Conservation (phyloP, 306 rosid species). For the Ceratonia siliqua region DNA sequence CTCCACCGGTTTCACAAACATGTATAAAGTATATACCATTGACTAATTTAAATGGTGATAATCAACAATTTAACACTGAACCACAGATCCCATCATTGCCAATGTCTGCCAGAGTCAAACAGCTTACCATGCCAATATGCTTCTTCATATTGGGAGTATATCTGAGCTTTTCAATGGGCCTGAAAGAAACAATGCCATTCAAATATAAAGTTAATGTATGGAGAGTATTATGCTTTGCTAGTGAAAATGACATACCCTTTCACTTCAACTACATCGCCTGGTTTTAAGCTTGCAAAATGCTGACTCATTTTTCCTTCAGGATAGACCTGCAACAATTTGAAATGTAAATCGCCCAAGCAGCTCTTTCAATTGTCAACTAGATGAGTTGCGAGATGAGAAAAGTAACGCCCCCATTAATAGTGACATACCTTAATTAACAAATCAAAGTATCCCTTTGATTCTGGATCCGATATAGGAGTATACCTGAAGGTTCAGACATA, state of each 20-base stretch:
- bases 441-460: slow-evolving; percentile 89
- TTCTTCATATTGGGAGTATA: slow-evolving; percentile 95
- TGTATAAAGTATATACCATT: slow-evolving; percentile 10
- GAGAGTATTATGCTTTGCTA: slow-evolving; percentile 17
- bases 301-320: slow-evolving; percentile 99
- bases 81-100: slow-evolving; percentile 20
- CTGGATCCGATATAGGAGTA: slow-evolving; percentile 97
- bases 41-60: slow-evolving; percentile 10
- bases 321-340: slow-evolving; percentile 63
- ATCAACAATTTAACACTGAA: slow-evolving; percentile 5
- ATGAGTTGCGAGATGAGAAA: slow-evolving; percentile 11
- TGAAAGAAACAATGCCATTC: slow-evolving; percentile 45
- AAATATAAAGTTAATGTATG: slow-evolving; percentile 29
- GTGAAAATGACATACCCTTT: slow-evolving; percentile 70
- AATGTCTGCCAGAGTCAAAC: slow-evolving; percentile 1
- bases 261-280: slow-evolving; percentile 95
- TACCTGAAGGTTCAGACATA: slow-evolving; percentile 58
- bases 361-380: slow-evolving; percentile 1
- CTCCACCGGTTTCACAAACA: slow-evolving; percentile 18
- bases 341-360: slow-evolving; percentile 19
- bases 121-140: slow-evolving; percentile 93
- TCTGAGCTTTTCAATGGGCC: slow-evolving; percentile 91
- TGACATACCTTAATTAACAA: slow-evolving; percentile 80
- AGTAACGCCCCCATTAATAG: slow-evolving; percentile 15
- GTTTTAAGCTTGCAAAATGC: slow-evolving; percentile 95